Evolutionary conservation across 2,329 filamentous ascomycete genomes (phyloP), one percentile per base, ranked within the genome.

Genomic region (Aspergillus brunneoviolaceus): DNA sequence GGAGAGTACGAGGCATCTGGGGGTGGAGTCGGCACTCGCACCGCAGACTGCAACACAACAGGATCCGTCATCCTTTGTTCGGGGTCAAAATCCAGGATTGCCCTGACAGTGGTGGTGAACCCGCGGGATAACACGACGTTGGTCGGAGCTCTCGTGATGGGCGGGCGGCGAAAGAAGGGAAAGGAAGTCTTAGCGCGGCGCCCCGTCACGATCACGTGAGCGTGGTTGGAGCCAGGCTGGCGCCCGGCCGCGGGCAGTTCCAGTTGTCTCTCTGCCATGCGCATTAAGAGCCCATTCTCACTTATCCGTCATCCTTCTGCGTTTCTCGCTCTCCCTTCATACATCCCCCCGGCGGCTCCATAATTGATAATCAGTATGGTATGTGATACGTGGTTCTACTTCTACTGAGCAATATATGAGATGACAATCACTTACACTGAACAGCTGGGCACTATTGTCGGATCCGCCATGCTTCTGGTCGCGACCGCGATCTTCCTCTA

Each of bases 391-490:
- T 29, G 27, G 27, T 52, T 49, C 16, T 9, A 33, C 19, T 27
- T 42, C 48, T 29, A 3, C 21, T 57, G 39, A 29, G 25, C n/a
- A 39, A 7, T 39, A 19, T 6, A 16, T 25, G 39, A 45, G 48
- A n/a, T 51, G 58, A 59, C 63, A 58, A 62, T 55, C 53, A 51
- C 6, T 12, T 48, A 12, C 49, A 12, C 52, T 7, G 29, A 19
- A 50, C 77, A 99, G 95, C 90, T 97, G 81, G 95, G 96, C 85
- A 93, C 91, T 87, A 85, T 90, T 68, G 84, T 89, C 68, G 89
- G 89, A 79, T 84, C 89, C 78, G 86, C 84, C 77, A 91, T 91
- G 89, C 87, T 91, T 76, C 81, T 90, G 77, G 82, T 84, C 81
- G 88, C 89, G 71, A 87, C 88, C 66, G 82, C 84, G 70, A 85